Conservation (phyloP, 495 filamentous ascomycete species). For the Chaetomium cochliodes region DNA sequence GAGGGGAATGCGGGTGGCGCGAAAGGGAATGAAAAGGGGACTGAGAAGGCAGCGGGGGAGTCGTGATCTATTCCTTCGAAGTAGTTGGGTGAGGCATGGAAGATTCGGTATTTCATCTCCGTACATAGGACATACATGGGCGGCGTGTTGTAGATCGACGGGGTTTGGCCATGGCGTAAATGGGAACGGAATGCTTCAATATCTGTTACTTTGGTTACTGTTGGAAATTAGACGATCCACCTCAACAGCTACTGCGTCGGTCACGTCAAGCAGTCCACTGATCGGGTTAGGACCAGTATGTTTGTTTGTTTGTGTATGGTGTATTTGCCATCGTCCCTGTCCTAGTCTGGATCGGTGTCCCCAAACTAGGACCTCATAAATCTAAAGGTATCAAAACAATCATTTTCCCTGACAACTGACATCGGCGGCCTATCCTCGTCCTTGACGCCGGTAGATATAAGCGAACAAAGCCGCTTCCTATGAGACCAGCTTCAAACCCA, state of each 20-base stretch:
- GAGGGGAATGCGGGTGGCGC: slow-evolving; percentile 21
- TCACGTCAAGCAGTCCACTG: no score
- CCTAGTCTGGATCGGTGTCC: not conserved
- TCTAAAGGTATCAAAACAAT: not conserved
- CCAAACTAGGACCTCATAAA: not conserved
- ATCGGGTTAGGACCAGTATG: not conserved
- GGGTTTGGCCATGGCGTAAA: not conserved
- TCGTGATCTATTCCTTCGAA: not conserved
- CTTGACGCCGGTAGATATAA: not conserved
- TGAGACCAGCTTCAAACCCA: not conserved
- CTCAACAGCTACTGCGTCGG: no score
- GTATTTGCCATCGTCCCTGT: not conserved
- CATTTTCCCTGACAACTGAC: not conserved
- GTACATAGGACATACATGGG: not conserved
- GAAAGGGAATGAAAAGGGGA: slow-evolving; percentile 20
- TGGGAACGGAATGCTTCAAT: not conserved
- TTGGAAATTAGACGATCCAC: not conserved
- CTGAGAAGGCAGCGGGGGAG: slow-evolving; percentile 10
- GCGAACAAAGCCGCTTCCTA: not conserved
- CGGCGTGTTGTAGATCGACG: not conserved
- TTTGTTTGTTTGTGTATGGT: not conserved
- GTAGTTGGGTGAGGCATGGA: not conserved
- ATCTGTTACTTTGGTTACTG: not conserved
- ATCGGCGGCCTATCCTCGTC: not conserved
- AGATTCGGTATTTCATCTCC: not conserved